Conservation (phyloP, 176 grass and related monocot genomes). For the Avena atlantica region DNA sequence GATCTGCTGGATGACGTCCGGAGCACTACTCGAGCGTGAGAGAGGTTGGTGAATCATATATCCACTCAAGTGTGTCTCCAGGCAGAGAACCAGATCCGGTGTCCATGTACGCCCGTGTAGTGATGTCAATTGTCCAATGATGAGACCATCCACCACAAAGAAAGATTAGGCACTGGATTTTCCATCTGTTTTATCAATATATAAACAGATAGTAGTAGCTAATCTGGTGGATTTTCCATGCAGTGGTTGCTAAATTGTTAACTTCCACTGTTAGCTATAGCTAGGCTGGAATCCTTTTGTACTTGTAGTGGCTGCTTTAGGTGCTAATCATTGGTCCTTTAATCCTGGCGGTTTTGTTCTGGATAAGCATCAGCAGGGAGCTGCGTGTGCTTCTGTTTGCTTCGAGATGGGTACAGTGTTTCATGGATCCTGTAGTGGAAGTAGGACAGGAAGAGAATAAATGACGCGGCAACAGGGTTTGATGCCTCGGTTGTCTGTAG, state of each 20-base stretch:
- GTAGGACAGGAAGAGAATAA: neutral
- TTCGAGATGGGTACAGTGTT: neutral
- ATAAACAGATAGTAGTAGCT: too few relatives aligned
- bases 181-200: neutral
- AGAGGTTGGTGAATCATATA: constrained; percentile 49
- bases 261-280: constrained; percentile 17
- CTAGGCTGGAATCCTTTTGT: constrained; percentile 38
- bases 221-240: neutral
- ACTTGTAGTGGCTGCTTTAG: constrained; percentile 45
- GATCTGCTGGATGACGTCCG: constrained; percentile 46
- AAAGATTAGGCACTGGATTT: constrained; percentile 4
- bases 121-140: constrained; percentile 50
- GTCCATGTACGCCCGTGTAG: neutral
- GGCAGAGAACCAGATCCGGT: constrained; percentile 49
- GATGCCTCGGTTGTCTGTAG: neutral
- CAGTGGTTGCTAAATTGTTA: neutral
- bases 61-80: constrained; percentile 31
- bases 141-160: constrained; percentile 42
- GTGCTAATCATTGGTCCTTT: constrained; percentile 40
- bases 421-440: neutral
- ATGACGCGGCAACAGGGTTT: neutral
- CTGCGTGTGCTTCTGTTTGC: neutral
- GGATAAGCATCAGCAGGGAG: constrained; percentile 37
- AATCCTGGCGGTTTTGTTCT: neutral
- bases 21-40: constrained; percentile 34